Conservation (phyloP, 1,284 basidiomycete genomes). For the Phellopilus nigrolimitatus region DNA sequence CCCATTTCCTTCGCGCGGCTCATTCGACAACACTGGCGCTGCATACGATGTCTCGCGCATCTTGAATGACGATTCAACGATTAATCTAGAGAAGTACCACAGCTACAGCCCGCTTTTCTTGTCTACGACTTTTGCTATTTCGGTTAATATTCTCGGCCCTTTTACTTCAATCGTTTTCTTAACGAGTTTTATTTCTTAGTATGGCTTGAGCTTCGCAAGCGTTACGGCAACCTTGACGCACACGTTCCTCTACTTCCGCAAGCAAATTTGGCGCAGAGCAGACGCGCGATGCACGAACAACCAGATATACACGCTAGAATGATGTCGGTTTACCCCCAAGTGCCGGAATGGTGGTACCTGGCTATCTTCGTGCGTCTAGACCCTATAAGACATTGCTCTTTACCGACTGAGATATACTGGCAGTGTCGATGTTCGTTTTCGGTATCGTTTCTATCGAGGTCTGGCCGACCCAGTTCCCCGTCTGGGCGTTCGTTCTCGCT, state of each 20-base stretch:
- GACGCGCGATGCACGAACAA: constrained; percentile 59
- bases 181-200: constrained; percentile 50
- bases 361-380: constrained; percentile 26
- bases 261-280: constrained; percentile 59
- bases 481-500: constrained; percentile 28
- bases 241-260: constrained; percentile 74
- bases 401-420: constrained; percentile 21
- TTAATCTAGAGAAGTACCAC: constrained; percentile 66
- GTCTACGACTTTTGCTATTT: constrained; percentile 54
- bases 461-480: constrained; percentile 35
- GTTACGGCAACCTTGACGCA: constrained; percentile 69
- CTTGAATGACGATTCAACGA: constrained; percentile 48
- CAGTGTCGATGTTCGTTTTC: constrained; percentile 29
- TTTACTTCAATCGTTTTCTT: constrained; percentile 41
- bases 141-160: constrained; percentile 30
- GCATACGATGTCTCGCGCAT: constrained; percentile 69
- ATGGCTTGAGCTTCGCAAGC: constrained; percentile 65
- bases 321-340: constrained; percentile 62
- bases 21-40: constrained; percentile 61
- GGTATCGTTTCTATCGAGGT: constrained; percentile 42
- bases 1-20: constrained; percentile 45
- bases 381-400: not conserved
- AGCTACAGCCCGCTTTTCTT: constrained; percentile 84
- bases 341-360: constrained; percentile 48
- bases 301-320: constrained; percentile 81